Base-by-base conservation (phyloP, 78 protist species). In the Corallochytrium limacisporum region DNA sequence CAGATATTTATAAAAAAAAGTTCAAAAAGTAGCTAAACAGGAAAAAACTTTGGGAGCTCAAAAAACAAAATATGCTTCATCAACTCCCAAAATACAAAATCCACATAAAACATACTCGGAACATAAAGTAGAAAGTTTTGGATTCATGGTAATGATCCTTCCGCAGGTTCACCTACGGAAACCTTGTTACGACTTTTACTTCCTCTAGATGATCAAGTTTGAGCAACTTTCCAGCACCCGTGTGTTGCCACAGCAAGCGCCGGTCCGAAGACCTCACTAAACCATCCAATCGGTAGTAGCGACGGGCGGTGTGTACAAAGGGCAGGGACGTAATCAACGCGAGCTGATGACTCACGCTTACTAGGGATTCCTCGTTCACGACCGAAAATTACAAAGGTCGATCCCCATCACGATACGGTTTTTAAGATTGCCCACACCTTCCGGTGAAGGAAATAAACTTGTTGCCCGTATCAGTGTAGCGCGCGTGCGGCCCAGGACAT, bases 271-370 rank as follows among this genome's bases (percentile, higher is more conserved):
- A 54, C 69, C 77, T 85, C 89, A 82, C 88, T 89, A 73, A 72
- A 73, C 75, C 89, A 85, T 81, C 69, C 90, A 77, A 81, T 84
- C 84, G 85, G 85, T 85, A 80, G 83, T 65, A 85, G 83, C 88
- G 86, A 85, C 90, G 90, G 90, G 86, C 90, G 85, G 91, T 81
- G 86, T 85, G 83, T 85, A 79, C 86, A 85, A 85, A 85, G 84
- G 84, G 91, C 86, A 85, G 86, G 86, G 91, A 81, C 87, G 78
- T 72, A 77, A 75, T 82, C 85, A 79, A 66, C 86, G 81, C 71
- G 56, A 65, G 78, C 67, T 87, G 72, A 68, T 83, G 92, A 87
- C 80, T 70, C 46, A 32, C 81, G 82, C 82, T 79, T 83, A 79
- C 89, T 76, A 85, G 85, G 79, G 74, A 86, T 77, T 86, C 88